phyloP scores from a whole-genome alignment of 352 stramenopile species.

The Globisporangium paddicum region DNA sequence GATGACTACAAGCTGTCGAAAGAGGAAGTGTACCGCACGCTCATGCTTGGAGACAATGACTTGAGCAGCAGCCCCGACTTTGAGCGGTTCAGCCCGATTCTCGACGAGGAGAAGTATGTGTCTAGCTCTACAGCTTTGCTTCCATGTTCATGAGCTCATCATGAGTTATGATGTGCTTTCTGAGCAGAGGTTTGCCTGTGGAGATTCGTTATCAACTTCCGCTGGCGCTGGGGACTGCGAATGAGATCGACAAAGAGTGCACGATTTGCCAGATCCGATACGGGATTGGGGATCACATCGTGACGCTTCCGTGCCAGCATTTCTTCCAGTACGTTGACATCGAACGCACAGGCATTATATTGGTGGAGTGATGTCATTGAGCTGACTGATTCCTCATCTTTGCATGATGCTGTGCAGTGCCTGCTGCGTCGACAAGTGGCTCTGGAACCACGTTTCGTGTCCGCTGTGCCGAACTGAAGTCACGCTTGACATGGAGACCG shows the following conservation, averaged over 20 bases:
- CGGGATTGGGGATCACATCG: conserved; percentile 80
- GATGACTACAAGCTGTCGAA: conserved; percentile 50
- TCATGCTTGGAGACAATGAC: conserved; percentile 47
- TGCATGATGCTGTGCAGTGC: conserved; percentile 28
- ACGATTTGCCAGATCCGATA: conserved; percentile 83
- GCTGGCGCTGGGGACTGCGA: conserved; percentile 67
- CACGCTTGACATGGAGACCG: conserved; percentile 38
- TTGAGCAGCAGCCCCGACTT: conserved; percentile 69
- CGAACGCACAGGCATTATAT: background rate
- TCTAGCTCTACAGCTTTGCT: conserved; percentile 11
- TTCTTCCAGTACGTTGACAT: conserved; percentile 76
- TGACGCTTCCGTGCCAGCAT: conserved; percentile 78
- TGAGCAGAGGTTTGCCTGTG: conserved; percentile 54
- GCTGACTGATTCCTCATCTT: background rate
- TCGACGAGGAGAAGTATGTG: conserved; percentile 60
- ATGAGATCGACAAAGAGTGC: conserved; percentile 82
- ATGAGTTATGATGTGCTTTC: background rate
- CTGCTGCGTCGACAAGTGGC: conserved; percentile 80
- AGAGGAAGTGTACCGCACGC: conserved; percentile 63
- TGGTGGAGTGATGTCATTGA: background rate
- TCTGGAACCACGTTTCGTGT: conserved; percentile 86
- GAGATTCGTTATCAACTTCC: conserved; percentile 81
- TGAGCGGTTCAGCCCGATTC: conserved; percentile 59
- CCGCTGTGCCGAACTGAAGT: conserved; percentile 80
- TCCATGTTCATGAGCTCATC: no score